A percentile compares a stretch with the other conserved stretches of the same genome.
These are phyloP conservation scores for Nemania serpens DNA, from an alignment of 2,329 filamentous ascomycete genomes.

Conservation along the genomic window DNA sequence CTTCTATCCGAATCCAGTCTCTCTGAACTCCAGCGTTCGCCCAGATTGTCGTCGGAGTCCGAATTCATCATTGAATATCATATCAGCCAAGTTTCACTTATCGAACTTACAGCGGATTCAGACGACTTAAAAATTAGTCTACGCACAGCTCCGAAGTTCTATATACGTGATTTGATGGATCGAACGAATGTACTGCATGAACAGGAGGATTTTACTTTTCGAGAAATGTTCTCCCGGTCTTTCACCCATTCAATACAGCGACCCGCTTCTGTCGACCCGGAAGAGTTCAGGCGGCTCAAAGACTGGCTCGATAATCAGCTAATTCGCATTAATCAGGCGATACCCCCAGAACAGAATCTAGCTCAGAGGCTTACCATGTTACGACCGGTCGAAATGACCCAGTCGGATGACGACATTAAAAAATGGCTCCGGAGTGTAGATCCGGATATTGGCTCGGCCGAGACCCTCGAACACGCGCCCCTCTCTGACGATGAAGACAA, in stretches of 20 bases:
- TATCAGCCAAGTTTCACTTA: background rate
- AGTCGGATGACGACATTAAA: too few relatives aligned
- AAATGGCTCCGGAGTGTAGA: background rate
- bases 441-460: background rate
- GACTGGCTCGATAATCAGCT: background rate
- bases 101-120: background rate
- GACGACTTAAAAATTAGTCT: background rate
- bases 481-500: background rate
- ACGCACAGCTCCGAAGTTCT: background rate
- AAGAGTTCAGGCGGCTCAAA: background rate
- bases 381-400: too few relatives aligned
- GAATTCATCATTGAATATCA: background rate
- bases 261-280: background rate
- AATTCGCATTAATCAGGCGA: background rate
- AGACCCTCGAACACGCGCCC: background rate
- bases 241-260: background rate
- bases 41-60: background rate
- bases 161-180: background rate
- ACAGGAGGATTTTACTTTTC: background rate
- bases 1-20: too few relatives aligned
- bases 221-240: background rate
- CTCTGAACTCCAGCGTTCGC: background rate
- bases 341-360: background rate
- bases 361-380: background rate
- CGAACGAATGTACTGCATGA: background rate